phyloP scores from a whole-genome alignment of 2,329 filamentous ascomycete genomes.

The Paraconiothyrium brasiliense region DNA sequence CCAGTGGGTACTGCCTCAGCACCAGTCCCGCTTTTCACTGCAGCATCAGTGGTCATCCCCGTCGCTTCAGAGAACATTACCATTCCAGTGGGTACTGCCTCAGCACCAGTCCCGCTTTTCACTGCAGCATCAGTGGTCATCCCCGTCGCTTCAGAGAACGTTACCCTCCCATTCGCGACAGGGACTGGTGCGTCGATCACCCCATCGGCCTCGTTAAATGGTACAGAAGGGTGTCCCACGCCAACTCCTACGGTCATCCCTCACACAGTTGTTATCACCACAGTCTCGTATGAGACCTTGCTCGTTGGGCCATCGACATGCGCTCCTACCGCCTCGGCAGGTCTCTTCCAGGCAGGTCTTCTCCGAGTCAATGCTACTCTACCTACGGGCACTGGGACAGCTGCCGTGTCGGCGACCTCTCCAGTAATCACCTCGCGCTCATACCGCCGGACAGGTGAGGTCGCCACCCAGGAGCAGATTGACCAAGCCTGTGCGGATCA shows the following conservation, averaged over 20 bases:
- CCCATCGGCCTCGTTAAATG: constrained; percentile 7
- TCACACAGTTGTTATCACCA: constrained; percentile 14
- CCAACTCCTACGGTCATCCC: not conserved
- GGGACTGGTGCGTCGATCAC: constrained; percentile 12
- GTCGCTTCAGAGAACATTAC: constrained; percentile 10
- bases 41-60: not conserved
- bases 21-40: constrained; percentile 13
- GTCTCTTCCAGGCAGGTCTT: constrained; percentile 1
- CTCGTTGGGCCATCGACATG: constrained; percentile 17
- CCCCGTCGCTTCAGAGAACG: constrained; percentile 7
- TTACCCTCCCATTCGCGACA: constrained; percentile 4
- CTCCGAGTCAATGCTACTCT: constrained; percentile 18
- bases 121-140: constrained; percentile 4
- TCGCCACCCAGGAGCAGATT: constrained; percentile 38
- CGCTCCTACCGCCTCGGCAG: constrained; percentile 12
- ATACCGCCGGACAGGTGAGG: constrained; percentile 27
- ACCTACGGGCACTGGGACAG: constrained; percentile 16
- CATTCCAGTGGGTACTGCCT: not conserved
- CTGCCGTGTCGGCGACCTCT: constrained; percentile 4
- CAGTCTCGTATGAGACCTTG: constrained; percentile 16
- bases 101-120: constrained; percentile 2
- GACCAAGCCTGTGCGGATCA: constrained; percentile 34
- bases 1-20: constrained; percentile 15
- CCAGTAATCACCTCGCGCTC: constrained; percentile 14
- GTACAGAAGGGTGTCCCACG: constrained; percentile 14